These are phyloP conservation scores for Rhizoclosmatium globosum DNA, from an alignment of 192 early-diverging fungal genomes.

Conservation along the genomic window DNA sequence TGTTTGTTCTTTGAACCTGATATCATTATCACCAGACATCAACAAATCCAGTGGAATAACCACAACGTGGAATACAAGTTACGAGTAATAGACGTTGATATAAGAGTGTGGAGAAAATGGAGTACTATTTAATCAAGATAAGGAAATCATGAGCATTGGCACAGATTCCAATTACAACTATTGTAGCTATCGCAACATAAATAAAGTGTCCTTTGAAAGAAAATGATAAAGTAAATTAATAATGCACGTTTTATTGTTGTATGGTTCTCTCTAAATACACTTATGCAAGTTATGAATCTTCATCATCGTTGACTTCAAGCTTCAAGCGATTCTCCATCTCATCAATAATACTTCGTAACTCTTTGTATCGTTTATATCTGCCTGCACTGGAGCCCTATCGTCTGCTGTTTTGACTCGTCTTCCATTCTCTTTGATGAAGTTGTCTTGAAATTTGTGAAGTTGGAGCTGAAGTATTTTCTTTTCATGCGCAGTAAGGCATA, in stretches of 20 bases:
- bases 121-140: not conserved
- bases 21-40: not conserved
- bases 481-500: slow-evolving; percentile 41
- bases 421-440: slow-evolving; percentile 52
- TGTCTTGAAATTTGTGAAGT: slow-evolving; percentile 52
- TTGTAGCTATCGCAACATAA: too few relatives aligned
- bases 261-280: not conserved
- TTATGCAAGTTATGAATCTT: slow-evolving; percentile 3
- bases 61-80: slow-evolving; percentile 3
- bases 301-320: not conserved
- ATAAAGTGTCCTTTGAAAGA: not conserved
- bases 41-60: not conserved
- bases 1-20: not conserved
- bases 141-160: not conserved
- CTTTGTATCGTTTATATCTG: slow-evolving; percentile 58
- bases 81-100: slow-evolving; percentile 25
- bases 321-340: slow-evolving; percentile 30
- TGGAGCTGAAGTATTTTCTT: slow-evolving; percentile 53
- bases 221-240: not conserved
- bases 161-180: too few relatives aligned
- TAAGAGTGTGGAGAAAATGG: slow-evolving; percentile 10
- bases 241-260: too few relatives aligned
- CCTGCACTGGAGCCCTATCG: slow-evolving; percentile 50
- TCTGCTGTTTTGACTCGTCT: slow-evolving; percentile 45
- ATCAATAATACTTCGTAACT: slow-evolving; percentile 21